Percentiles rank a stretch among this genome's conserved stretches.
Conservation (phyloP, 768 basidiomycete genomes). For the Lentinula raphanica region DNA sequence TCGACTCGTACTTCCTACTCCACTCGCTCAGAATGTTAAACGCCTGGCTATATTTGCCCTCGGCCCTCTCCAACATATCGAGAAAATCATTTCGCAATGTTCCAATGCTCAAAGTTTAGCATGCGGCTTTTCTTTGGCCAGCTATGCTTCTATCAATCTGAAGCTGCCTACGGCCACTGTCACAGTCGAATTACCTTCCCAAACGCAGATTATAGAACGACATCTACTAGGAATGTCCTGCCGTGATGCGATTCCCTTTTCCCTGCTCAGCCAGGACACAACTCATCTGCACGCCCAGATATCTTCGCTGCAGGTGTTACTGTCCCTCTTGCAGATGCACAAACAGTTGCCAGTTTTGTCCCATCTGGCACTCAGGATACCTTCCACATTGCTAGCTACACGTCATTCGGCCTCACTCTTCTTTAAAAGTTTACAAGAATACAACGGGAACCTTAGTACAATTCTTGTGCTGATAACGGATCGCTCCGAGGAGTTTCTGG, state of each 20-base stretch:
- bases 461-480: constrained; percentile 5
- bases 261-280: constrained; percentile 22
- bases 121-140: constrained; percentile 29
- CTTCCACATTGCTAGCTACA: constrained; percentile 1
- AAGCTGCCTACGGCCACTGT: constrained; percentile 4
- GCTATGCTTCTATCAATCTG: constrained; percentile 15
- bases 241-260: constrained; percentile 29
- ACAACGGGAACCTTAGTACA: not conserved
- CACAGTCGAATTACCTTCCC: constrained; percentile 2
- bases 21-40: constrained; percentile 17
- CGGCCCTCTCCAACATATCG: constrained; percentile 27
- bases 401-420: not conserved
- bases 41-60: constrained; percentile 31
- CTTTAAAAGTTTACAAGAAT: not conserved
- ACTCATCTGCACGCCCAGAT: constrained; percentile 28
- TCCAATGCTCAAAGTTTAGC: constrained; percentile 26
- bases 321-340: constrained; percentile 15
- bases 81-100: constrained; percentile 25
- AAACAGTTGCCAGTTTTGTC: constrained; percentile 21
- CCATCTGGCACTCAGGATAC: constrained; percentile 22
- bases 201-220: constrained; percentile 20
- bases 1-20: not conserved
- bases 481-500: not conserved
- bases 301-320: constrained; percentile 14
- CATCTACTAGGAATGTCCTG: constrained; percentile 29